A percentile compares a stretch with the other conserved stretches of the same genome.
These are phyloP conservation scores for Podospora didyma DNA, from an alignment of 495 filamentous ascomycete species.

Conservation along the genomic window DNA sequence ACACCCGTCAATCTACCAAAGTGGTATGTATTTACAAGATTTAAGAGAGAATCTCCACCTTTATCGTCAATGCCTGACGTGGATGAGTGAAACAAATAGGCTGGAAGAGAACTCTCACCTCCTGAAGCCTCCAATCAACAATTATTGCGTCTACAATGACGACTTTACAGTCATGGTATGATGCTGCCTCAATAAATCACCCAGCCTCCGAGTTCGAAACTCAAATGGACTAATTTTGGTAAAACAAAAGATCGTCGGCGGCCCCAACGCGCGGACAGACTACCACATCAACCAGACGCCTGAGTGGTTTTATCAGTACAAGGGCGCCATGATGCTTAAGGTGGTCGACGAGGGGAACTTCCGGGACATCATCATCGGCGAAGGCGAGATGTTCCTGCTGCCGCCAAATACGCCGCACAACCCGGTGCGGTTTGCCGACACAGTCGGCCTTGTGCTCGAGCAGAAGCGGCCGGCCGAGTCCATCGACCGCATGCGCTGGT, in stretches of 20 bases:
- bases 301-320: constrained; percentile 98
- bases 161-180: constrained; percentile 73
- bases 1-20: constrained; percentile 74
- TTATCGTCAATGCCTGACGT: neutral
- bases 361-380: constrained; percentile 80
- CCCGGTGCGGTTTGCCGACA: constrained; percentile 60
- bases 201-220: neutral
- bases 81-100: constrained; percentile 47
- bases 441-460: constrained; percentile 83
- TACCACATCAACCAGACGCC: constrained; percentile 97
- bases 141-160: constrained; percentile 90
- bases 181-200: neutral
- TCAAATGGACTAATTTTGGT: too few species aligned
- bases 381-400: constrained; percentile 93
- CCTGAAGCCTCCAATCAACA: constrained; percentile 92
- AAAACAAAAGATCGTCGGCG: constrained; percentile 88
- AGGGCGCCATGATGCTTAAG: constrained; percentile 88
- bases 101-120: constrained; percentile 89
- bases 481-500: constrained; percentile 86
- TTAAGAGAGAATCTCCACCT: neutral
- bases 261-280: constrained; percentile 93
- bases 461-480: constrained; percentile 67
- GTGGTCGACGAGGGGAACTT: constrained; percentile 70
- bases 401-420: constrained; percentile 88
- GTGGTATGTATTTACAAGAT: constrained; percentile 53